These are phyloP conservation scores for Thalassiosira livingstoniorum DNA, from an alignment of 352 stramenopile species.

Conservation along the genomic window DNA sequence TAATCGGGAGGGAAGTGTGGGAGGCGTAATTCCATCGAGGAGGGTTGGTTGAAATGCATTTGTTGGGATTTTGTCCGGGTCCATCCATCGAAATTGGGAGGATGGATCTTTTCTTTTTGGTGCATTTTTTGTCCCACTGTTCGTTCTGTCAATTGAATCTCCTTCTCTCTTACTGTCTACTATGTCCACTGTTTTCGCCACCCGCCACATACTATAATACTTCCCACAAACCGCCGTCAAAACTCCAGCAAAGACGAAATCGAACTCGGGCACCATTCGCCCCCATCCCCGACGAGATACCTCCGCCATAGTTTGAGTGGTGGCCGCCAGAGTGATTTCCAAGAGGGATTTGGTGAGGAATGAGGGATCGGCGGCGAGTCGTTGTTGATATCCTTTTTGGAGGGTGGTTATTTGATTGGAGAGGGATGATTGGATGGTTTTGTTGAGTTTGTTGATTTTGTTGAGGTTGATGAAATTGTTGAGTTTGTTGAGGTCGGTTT, in stretches of 20 bases:
- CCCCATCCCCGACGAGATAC: conserved; percentile 56
- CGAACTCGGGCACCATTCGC: conserved; percentile 69
- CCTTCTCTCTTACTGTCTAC: conserved; percentile 17
- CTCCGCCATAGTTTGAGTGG: conserved; percentile 78
- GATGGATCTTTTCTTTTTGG: background rate
- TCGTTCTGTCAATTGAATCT: background rate
- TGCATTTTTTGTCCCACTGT: background rate
- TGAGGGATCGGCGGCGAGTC: conserved; percentile 74
- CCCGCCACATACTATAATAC: conserved; percentile 79
- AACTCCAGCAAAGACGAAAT: conserved; percentile 79
- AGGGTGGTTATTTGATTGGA: conserved; percentile 26
- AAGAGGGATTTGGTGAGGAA: conserved; percentile 77
- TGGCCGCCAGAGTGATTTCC: conserved; percentile 73
- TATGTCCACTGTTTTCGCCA: conserved; percentile 65
- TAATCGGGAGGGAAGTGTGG: conserved; percentile 58
- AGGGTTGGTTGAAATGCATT: conserved; percentile 80
- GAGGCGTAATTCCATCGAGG: conserved; percentile 68
- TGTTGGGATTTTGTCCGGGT: conserved; percentile 68
- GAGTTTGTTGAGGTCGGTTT: too few species aligned
- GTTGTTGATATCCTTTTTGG: conserved; percentile 56
- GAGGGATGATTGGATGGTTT: background rate
- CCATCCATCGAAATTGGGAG: too few species aligned
- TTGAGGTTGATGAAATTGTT: too few species aligned
- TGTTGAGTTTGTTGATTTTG: too few species aligned
- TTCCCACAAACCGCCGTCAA: conserved; percentile 77